Base-by-base conservation (phyloP, 2,329 filamentous ascomycete genomes). In the Zelopaecilomyces penicillatus region DNA sequence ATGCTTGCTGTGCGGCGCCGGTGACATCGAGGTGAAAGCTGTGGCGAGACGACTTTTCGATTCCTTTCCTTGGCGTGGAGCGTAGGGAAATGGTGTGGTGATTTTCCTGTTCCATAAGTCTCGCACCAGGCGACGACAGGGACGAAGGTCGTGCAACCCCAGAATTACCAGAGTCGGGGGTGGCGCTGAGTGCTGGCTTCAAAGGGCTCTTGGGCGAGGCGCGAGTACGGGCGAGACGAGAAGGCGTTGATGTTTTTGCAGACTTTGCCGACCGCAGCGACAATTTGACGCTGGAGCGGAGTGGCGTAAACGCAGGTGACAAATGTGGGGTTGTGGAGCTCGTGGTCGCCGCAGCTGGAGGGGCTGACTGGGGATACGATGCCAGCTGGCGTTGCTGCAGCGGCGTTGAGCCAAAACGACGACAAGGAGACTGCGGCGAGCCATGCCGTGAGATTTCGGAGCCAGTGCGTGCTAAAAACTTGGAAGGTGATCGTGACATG, bases 401-500 rank as follows among this genome's bases (percentile, higher is more conserved):
- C 9, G 65, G 65, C 37, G 65, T 67, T 45, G 60, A 53, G 45
- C 60, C 61, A 43, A 64, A 65, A 55, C 64, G 60, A 53, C 67
- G 72, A 64, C 63, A 75, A 61, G 70, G 75, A 61, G 69, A 75
- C 67, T 70, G 78, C 50, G 73, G 74, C 37, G 65, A 66, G 27
- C 58, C 55, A 42, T 61, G 62, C 38, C 70, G 67, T 44, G 80
- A 77, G 50, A 61, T 59, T 31, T 74, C 66, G 1, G 74, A 75
- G 37, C 64, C 64, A 38, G 68, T 63, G 50, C 73, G 71, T 41
- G 65, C 62, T 32, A 94, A 69, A 45, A 93, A 91, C 64, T 93
- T 95, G 30, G 91, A 95, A 8, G 91, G 91, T n/a, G 91, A 96
- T 56, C 89, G 80, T 46, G 90, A 96, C 51, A 96, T 74, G 28